Evolutionary conservation across 768 basidiomycete species (phyloP), one percentile per base, ranked within the genome.

Genomic region (Tephrocybe sp.): DNA sequence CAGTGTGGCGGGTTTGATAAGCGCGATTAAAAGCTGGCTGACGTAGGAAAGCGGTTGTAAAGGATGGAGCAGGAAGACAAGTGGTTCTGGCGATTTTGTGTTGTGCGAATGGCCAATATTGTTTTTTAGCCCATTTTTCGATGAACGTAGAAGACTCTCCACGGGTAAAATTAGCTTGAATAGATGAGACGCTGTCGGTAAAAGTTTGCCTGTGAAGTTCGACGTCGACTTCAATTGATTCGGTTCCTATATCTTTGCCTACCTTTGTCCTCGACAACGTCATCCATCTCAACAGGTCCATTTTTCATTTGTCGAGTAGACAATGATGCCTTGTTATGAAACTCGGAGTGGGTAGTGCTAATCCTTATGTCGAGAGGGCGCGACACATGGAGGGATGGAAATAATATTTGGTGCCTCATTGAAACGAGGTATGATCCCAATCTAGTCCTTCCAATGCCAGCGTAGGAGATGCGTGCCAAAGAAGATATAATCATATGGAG

Each of bases 31-130:
- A 35, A 86, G 76, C 11, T 78, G 69, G 43, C 76, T 71, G 41
- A 84, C 72, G 60, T 89, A 84, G 1, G 81, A 83, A 5, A 87
- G 75, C 0, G 85, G 85, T 56, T 87, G 85, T 0, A 81, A 78
- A 4, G 85, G 84, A 53, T 87, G 85, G 0, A 87, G 71, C 5
- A 87, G 76, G 53, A 86, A 77, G 4, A 85, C 80, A 57, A 78
- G 59, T 62, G 83, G 71, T 39, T 67, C 64, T 51, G 52, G 31
- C 3, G 45, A 32, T 38, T 45, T 53, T 38, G 30, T 22, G 22
- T 46, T 30, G 19, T 48, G 39, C 17, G 40, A 52, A 38, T 40
- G 39, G 47, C 36, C 47, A 22, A 14, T 22, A 45, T 41, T 43
- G 39, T 44, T 51, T 39, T 38, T 51, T 33, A 45, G 45, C 30